Percentiles rank a stretch among this genome's conserved stretches.
These are phyloP conservation scores for Cryptosporidium ubiquitum DNA, from an alignment of 169 alveolate genomes.

Conservation along the genomic window DNA sequence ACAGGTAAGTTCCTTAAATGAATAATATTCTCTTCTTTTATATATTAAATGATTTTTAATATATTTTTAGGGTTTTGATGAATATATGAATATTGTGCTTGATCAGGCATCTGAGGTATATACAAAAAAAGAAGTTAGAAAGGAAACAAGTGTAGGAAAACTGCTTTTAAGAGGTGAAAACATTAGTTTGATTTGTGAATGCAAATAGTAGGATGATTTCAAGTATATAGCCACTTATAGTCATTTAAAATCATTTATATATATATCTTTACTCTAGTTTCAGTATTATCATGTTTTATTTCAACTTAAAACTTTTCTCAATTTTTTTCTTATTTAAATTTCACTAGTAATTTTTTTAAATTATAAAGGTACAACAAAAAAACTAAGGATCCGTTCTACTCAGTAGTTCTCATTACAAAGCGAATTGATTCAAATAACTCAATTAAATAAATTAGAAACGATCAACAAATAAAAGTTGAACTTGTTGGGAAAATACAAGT, in stretches of 20 bases:
- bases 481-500: too few species aligned
- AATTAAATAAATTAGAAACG: too few species aligned
- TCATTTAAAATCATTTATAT: background rate
- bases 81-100: constrained; percentile 95
- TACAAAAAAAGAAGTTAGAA: constrained; percentile 87
- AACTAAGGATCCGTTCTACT: too few species aligned
- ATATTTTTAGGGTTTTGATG: constrained; percentile 93
- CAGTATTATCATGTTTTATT: too few species aligned
- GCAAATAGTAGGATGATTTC: constrained; percentile 23
- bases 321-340: too few species aligned
- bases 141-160: constrained; percentile 85
- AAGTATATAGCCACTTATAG: background rate
- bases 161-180: constrained; percentile 94
- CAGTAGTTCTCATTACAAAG: too few species aligned
- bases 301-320: too few species aligned
- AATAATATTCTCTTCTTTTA: background rate
- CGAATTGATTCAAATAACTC: too few species aligned
- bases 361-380: too few species aligned
- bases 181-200: constrained; percentile 91
- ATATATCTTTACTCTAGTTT: background rate
- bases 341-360: too few species aligned
- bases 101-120: constrained; percentile 93
- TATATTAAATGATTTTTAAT: background rate
- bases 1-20: constrained; percentile 78
- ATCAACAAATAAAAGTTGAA: too few species aligned